Conservation (phyloP, 1,284 basidiomycete genomes). For the Tetrapyrgos nigripes region DNA sequence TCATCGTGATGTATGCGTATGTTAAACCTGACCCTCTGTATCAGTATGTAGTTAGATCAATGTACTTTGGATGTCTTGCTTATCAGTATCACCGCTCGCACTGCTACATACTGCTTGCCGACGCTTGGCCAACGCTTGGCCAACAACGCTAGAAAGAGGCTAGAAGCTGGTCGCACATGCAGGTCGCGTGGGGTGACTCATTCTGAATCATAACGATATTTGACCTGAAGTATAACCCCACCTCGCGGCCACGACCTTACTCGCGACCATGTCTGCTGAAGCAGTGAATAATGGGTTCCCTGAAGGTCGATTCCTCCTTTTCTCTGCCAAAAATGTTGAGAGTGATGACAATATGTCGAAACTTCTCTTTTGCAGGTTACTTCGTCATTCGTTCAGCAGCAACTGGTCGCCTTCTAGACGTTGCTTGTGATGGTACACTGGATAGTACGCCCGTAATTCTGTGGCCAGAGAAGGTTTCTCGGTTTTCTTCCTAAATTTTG, state of each 20-base stretch:
- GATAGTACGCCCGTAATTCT: conserved; percentile 72
- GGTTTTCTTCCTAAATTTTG: too few relatives aligned
- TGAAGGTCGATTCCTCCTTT: background rate
- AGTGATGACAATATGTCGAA: too few relatives aligned
- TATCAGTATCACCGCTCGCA: too few relatives aligned
- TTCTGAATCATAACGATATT: background rate
- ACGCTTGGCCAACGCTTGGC: too few relatives aligned
- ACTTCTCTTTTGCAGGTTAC: conserved; percentile 79
- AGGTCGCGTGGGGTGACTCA: background rate
- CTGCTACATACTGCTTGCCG: too few relatives aligned
- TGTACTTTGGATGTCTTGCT: too few relatives aligned
- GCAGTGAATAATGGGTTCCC: background rate
- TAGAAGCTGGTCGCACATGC: background rate
- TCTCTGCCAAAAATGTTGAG: background rate
- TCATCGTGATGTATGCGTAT: too few relatives aligned
- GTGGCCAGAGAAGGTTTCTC: conserved; percentile 70
- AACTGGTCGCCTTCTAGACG: conserved; percentile 66
- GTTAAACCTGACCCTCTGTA: too few relatives aligned
- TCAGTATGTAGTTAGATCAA: too few relatives aligned
- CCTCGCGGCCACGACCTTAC: background rate
- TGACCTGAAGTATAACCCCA: too few relatives aligned
- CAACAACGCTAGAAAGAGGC: too few relatives aligned
- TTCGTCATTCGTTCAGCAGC: conserved; percentile 74
- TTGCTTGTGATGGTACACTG: conserved; percentile 57
- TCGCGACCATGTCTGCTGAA: background rate